These are phyloP conservation scores for Fusarium sp. DNA, from an alignment of 2,329 filamentous ascomycete genomes.

Conservation along the genomic window DNA sequence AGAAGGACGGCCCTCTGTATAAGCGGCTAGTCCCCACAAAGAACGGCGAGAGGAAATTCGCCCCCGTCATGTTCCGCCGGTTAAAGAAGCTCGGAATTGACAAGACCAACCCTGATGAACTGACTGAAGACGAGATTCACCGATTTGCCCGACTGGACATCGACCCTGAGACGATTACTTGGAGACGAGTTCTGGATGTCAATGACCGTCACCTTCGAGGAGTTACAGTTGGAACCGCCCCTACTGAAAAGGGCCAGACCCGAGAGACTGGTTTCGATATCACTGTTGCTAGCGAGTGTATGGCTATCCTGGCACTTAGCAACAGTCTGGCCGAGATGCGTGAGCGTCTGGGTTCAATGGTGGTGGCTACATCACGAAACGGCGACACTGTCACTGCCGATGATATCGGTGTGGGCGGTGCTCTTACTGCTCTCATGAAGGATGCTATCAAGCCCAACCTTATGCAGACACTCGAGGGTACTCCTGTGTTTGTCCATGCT, in stretches of 20 bases:
- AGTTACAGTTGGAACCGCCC: conserved; percentile 86
- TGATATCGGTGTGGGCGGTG: conserved; percentile 91
- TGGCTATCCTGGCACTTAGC: conserved; percentile 96
- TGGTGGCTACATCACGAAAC: conserved; percentile 84
- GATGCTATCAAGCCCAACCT: conserved; percentile 99
- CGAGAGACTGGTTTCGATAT: conserved; percentile 97
- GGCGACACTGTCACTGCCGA: conserved; percentile 96
- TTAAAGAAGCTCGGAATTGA: conserved; percentile 95
- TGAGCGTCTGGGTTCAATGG: conserved; percentile 93
- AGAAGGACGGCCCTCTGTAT: conserved; percentile 90
- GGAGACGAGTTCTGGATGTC: conserved; percentile 94
- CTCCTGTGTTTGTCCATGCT: conserved; percentile 96
- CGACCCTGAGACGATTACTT: conserved; percentile 96
- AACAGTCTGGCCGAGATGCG: conserved; percentile 89
- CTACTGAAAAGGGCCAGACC: conserved; percentile 89
- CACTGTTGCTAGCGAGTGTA: conserved; percentile 95
- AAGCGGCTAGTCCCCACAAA: conserved; percentile 87
- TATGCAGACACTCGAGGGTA: conserved; percentile 98
- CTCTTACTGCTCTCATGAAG: conserved; percentile 93
- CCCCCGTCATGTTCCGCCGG: conserved; percentile 90
- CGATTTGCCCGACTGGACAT: conserved; percentile 96
- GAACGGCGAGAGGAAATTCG: conserved; percentile 88
- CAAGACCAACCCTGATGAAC: conserved; percentile 91
- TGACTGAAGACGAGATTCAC: conserved; percentile 88
- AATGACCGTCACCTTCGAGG: conserved; percentile 94